Conservation (phyloP, 176 grass and related monocot genomes). For the Carex pumila region DNA sequence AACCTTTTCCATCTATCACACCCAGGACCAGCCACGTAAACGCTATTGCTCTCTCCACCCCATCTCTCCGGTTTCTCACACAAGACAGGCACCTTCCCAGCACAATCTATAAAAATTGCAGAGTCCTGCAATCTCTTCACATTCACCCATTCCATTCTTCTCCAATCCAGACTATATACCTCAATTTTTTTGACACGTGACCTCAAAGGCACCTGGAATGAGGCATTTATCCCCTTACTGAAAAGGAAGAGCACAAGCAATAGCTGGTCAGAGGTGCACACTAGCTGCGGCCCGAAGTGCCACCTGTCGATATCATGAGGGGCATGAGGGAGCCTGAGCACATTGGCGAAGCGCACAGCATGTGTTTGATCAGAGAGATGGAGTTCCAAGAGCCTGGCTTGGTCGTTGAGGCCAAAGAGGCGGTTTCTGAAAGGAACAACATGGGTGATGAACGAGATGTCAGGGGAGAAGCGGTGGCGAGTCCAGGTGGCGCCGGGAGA, state of each 20-base stretch:
- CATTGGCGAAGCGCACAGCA: not conserved
- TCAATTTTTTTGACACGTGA: not conserved
- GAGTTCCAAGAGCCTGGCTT: constrained; percentile 4
- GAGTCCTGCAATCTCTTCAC: constrained; percentile 10
- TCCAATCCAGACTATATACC: constrained; percentile 15
- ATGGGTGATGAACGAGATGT: not conserved
- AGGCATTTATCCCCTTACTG: not conserved
- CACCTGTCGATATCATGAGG: not conserved
- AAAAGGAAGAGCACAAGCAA: constrained; percentile 4
- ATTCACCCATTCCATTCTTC: constrained; percentile 19
- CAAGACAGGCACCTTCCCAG: constrained; percentile 9
- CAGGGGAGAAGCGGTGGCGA: not conserved
- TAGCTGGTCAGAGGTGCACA: not conserved
- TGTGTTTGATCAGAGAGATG: not conserved
- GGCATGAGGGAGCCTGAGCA: not conserved
- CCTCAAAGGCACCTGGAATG: not conserved
- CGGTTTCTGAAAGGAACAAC: constrained; percentile 2
- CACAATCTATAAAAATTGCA: constrained; percentile 22
- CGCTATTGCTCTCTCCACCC: constrained; percentile 12
- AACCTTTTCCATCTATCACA: not conserved
- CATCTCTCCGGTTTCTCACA: constrained; percentile 15
- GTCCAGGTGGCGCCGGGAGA: not conserved
- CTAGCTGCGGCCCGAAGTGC: constrained; percentile 23
- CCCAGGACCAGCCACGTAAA: constrained; percentile 6
- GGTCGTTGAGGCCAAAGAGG: constrained; percentile 10